Evolutionary conservation across 192 early-diverging fungal species (phyloP), one percentile per base, ranked within the genome.

Genomic region (Thoreauomyces humboldtii): DNA sequence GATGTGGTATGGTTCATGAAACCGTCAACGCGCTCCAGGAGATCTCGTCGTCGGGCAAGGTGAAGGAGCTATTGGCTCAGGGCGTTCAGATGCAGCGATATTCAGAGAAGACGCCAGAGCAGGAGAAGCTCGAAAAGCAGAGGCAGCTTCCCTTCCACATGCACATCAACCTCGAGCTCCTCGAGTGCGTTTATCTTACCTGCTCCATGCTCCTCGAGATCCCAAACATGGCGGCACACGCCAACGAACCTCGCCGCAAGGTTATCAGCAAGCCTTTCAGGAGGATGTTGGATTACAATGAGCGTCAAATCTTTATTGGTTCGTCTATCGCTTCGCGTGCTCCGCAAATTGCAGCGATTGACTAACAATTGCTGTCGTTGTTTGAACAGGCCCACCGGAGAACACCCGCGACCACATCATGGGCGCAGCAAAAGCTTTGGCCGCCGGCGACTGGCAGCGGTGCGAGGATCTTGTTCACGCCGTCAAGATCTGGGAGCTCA

Each of bases 381-480:
- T 65, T 27, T 29, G n/a, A n/a, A 21, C 32, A 81, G 79, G 83
- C 12, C 97, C 97, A 25, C 94, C 97, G 5, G 97, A 99, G 77
- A 98, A 94, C 81, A 99, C 91, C 21, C 87, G 97, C 67, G 97
- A 99, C 81, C 92, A 97, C 77, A 94, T 99, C 70, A 94, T 99
- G 94, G 92, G 88, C 24, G 92, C 95, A 1, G 84, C 97, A 37
- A 92, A 94, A 75, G 89, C 94, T 9, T 79, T 98, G 48, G 88
- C 92, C 19, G 76, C 78, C 22, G 95, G 95, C 48, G 92, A 99
- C 78, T 99, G 97, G 97, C 80, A 94, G 66, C 85, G 83, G 67
- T 89, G 88, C 54, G 77, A 77, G 60, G 90, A 96, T 46, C 82
- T 86, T 46, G 92, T 99, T 71, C 71, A 83, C 66, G 85, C 86